Base-by-base conservation (phyloP, 495 filamentous ascomycete genomes). In the Trichoderma virens region DNA sequence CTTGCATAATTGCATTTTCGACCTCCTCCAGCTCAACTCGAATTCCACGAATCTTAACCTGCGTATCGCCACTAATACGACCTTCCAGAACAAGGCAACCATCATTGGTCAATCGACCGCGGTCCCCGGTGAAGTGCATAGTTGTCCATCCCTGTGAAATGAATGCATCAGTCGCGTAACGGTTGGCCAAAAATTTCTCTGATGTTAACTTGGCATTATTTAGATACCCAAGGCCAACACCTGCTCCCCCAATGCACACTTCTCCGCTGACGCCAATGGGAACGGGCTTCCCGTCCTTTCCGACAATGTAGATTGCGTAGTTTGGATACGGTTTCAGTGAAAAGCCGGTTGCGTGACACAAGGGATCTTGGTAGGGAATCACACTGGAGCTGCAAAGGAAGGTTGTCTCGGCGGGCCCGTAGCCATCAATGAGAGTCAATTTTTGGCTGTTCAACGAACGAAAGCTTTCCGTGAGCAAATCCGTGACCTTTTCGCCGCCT, bases 21-120 rank as follows among this genome's bases (percentile, higher is more conserved):
- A 82, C 66, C 34, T 83, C 80, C 1, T 67, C 68, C 2, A 81
- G 64, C 5, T 86, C 82, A 11, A 85, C 76, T 0, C 83, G 80
- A 7, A 83, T 61, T 0, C 84, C 84, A 0, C 78, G 69, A 3
- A 86, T 43, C 64, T 86, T 85, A 43, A 84, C 66, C 66, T 83
- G 79, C 6, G 74, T 79, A 63, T 81, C 79, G 5, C 80, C 80
- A 0, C 63, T 66, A 7, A 82, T 75, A 1, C 83, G 77, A 2
- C 74, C 73, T 0, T 70, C 54, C 41, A 80, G 68, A 0, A 76
- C 47, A 1, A 85, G 39, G 0, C 65, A 13, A 0, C 82, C 83
- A 62, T 80, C 78, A 0, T 59, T n/a, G 3, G 35, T 59, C 7
- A 78, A 60, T 16, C 65, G 68, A 3, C 75, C 78, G 0, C 62